phyloP scores from a whole-genome alignment of 345 rosid species.

The Hibiscus mutabilis region DNA sequence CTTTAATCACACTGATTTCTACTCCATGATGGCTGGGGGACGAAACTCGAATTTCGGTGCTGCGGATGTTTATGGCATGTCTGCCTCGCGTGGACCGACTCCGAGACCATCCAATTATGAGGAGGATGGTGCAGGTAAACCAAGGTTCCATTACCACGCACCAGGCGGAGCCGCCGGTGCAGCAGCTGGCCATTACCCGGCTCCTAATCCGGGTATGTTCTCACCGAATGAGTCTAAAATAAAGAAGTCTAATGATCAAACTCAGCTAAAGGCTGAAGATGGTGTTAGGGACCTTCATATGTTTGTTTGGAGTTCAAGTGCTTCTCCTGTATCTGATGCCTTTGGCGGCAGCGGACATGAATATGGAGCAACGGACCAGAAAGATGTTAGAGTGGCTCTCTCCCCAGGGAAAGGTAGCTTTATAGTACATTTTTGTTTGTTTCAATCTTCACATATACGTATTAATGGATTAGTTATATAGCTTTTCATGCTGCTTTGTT shows the following conservation, averaged over 20 bases:
- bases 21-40: conserved; percentile 54
- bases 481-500: not conserved
- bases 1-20: conserved; percentile 61
- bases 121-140: conserved; percentile 41
- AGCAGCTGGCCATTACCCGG: conserved; percentile 68
- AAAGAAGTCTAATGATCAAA: conserved; percentile 43
- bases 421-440: not conserved
- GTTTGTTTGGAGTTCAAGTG: conserved; percentile 98
- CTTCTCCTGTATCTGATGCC: conserved; percentile 93
- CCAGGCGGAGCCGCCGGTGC: conserved; percentile 34
- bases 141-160: conserved; percentile 46
- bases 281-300: conserved; percentile 82
- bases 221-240: conserved; percentile 55
- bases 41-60: conserved; percentile 80
- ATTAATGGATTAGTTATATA: not conserved
- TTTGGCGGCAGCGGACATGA: conserved; percentile 44
- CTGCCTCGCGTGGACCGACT: conserved; percentile 69
- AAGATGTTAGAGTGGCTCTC: conserved; percentile 66
- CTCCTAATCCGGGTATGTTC: conserved; percentile 94
- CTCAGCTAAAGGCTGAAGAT: conserved; percentile 31
- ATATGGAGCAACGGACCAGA: conserved; percentile 38
- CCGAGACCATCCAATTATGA: conserved; percentile 84
- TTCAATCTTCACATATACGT: not conserved
- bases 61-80: conserved; percentile 47
- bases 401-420: conserved; percentile 76